phyloP scores from a whole-genome alignment of 495 filamentous ascomycete species.

The Hypoxylon intermedium region DNA sequence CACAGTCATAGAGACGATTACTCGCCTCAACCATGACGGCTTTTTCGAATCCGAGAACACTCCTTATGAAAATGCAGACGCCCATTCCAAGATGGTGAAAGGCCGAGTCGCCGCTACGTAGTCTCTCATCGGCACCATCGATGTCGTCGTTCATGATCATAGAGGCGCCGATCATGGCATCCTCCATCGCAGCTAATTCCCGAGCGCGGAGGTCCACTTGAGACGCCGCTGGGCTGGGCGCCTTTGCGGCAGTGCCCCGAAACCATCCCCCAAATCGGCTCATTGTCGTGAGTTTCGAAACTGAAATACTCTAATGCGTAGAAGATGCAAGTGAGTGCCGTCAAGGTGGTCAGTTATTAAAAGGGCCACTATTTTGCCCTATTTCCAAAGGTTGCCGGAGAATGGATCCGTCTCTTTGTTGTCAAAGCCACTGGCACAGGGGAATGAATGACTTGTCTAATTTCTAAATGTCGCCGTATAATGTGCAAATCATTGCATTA shows the following conservation, averaged over 20 bases:
- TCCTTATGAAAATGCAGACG: constrained; percentile 81
- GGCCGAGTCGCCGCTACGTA: constrained; percentile 78
- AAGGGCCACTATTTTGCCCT: not conserved
- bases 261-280: constrained; percentile 44
- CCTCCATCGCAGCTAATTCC: constrained; percentile 52
- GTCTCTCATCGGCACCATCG: constrained; percentile 77
- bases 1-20: constrained; percentile 76
- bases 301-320: not conserved
- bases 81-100: constrained; percentile 89
- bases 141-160: constrained; percentile 95
- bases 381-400: not conserved
- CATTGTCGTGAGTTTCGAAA: constrained; percentile 20
- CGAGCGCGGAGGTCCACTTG: constrained; percentile 38
- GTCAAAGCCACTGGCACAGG: no score
- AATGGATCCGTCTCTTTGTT: not conserved
- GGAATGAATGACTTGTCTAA: not conserved
- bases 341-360: no score
- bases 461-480: constrained; percentile 3
- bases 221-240: constrained; percentile 27
- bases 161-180: constrained; percentile 54
- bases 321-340: not conserved
- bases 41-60: constrained; percentile 90
- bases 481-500: not conserved
- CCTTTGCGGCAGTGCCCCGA: constrained; percentile 37
- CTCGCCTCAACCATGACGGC: constrained; percentile 91